Conservation (phyloP, 352 stramenopile species). For the Phytophthora pisi region DNA sequence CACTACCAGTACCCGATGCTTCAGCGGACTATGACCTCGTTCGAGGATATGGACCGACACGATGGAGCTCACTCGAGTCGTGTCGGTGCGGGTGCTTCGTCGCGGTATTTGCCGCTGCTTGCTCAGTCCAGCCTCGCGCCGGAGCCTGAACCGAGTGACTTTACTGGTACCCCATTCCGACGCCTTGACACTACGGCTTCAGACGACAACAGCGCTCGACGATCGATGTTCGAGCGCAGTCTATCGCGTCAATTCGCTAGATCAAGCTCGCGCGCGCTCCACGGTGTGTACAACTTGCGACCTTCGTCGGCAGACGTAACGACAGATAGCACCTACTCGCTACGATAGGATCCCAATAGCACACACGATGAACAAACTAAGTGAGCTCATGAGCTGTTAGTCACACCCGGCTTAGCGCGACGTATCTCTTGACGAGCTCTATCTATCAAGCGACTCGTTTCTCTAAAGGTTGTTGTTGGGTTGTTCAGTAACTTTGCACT, state of each 20-base stretch:
- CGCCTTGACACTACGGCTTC: conserved; percentile 7
- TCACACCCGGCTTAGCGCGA: not conserved
- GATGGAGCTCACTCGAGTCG: conserved; percentile 2
- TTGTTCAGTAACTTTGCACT: not conserved
- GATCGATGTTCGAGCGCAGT: conserved; percentile 1
- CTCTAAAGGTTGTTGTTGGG: not conserved
- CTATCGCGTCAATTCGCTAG: conserved; percentile 11
- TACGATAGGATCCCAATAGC: conserved; percentile 1
- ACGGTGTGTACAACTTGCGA: conserved; percentile 25
- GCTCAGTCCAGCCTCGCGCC: conserved; percentile 23
- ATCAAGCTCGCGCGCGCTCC: conserved; percentile 22
- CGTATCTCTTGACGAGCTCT: not conserved
- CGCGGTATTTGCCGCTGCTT: conserved; percentile 22
- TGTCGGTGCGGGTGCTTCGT: not conserved
- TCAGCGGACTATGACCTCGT: conserved; percentile 20
- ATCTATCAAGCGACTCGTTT: not conserved
- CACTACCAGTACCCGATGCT: conserved; percentile 1
- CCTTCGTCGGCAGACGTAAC: conserved; percentile 3
- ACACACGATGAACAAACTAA: not conserved
- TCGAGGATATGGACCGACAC: conserved; percentile 19
- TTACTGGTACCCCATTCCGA: conserved; percentile 18
- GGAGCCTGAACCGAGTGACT: conserved; percentile 24
- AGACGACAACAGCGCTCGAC: conserved; percentile 8
- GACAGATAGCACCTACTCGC: conserved; percentile 6
- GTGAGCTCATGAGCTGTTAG: conserved; percentile 1